Evolutionary conservation across 352 stramenopile species (phyloP), one percentile per base, ranked within the genome.

Genomic region (Thraustochytrium striatum): DNA sequence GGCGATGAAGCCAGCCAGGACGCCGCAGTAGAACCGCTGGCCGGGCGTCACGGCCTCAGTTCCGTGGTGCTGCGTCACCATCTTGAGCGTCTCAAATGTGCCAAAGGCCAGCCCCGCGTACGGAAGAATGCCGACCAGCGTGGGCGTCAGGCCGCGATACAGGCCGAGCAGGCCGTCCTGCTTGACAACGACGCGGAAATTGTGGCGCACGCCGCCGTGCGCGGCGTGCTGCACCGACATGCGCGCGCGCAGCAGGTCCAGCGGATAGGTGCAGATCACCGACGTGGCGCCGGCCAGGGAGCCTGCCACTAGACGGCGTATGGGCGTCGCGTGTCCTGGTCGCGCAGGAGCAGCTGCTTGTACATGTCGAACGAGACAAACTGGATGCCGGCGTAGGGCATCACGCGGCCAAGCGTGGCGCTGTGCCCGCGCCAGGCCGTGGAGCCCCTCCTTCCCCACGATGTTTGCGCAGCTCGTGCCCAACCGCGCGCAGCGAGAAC

Each of bases 321-420:
- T 25, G 35, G 87, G 86, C 21, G 89, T 88, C 13, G 65, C 85
- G 84, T 83, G 72, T 85, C 70, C 25, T 83, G 25, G 21, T 81
- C 41, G 3, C 61, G 53, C 2, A 82, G 41, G 21, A 81, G 11
- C 41, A 82, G 1, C 2, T 72, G 75, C 78, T 92, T 93, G 50
- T 87, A 88, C 33, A 84, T 81, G 82, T 95, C 89, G 85, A 94
- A 95, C 16, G 92, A 85, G 85, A 93, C 91, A 79, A 95, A 95
- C 82, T 95, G 90, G 83, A 93, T 92, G 3, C 88, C 91, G 16
- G 86, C 86, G 82, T 96, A 96, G 2, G 91, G 91, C 85, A 94
- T 92, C 1, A 95, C 90, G 47, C 90, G 85, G 68, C 93, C 87
- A 83, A 95, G 35, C 38, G 79, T 84, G 25, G 75, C 72, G 41